phyloP scores from a whole-genome alignment of 2,329 filamentous ascomycete genomes.

The Monilinia polystroma region DNA sequence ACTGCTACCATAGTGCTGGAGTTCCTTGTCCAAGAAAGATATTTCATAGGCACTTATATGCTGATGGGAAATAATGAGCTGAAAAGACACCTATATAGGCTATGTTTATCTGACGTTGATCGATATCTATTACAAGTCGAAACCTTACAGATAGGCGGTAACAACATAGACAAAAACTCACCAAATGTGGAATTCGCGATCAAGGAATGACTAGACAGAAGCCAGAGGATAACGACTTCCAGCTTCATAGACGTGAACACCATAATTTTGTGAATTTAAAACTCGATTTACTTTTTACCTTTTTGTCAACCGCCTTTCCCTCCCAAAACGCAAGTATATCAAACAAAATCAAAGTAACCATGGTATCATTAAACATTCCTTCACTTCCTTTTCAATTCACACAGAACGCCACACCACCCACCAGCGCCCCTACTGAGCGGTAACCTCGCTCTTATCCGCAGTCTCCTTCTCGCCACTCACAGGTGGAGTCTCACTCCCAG shows the following conservation, averaged over 20 bases:
- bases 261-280: neutral
- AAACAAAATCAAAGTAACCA: neutral
- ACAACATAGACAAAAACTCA: neutral
- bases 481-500: constrained; percentile 30
- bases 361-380: constrained; percentile 6
- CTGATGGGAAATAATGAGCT: neutral
- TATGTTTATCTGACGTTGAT: neutral
- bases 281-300: no score
- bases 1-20: no score
- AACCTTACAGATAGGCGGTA: neutral
- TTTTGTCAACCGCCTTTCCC: neutral
- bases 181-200: neutral
- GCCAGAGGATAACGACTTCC: neutral
- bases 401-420: neutral
- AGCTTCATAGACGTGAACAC: neutral
- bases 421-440: neutral
- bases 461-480: constrained; percentile 28
- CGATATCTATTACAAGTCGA: neutral
- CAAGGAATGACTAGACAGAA: neutral
- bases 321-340: neutral
- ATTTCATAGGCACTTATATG: no score
- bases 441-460: constrained; percentile 18
- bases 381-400: neutral
- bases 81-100: neutral
- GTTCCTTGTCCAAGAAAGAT: no score